These are phyloP conservation scores for Aspergillus haitiensis DNA, from an alignment of 495 filamentous ascomycete species.

Conservation along the genomic window DNA sequence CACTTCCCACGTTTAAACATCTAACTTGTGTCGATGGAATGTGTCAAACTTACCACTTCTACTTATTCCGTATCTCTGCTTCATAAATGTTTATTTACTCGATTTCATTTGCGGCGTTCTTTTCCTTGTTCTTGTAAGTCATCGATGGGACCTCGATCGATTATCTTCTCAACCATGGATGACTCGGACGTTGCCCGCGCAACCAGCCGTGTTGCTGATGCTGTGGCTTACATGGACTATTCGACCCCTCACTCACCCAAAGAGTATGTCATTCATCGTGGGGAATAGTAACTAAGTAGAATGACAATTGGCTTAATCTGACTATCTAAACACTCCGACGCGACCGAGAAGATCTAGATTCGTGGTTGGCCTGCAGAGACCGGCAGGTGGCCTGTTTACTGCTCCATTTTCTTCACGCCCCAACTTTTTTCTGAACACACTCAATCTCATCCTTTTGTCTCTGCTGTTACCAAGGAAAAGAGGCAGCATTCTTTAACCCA, in stretches of 20 bases:
- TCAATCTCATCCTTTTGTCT: not conserved
- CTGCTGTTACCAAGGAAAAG: not conserved
- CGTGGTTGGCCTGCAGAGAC: conserved; percentile 9
- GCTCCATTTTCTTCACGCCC: conserved; percentile 2
- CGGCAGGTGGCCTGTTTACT: conserved; percentile 23
- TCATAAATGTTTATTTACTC: not conserved
- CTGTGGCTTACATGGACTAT: conserved; percentile 3
- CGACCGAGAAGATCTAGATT: conserved; percentile 19
- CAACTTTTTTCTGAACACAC: not conserved
- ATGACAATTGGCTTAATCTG: conserved; percentile 20
- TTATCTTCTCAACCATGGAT: conserved; percentile 14
- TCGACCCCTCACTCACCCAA: conserved; percentile 19
- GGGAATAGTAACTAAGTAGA: conserved; percentile 8
- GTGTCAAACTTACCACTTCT: not conserved
- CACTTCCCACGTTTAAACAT: not conserved
- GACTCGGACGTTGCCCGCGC: conserved; percentile 23
- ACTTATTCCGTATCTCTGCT: not conserved
- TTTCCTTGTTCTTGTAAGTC: too few relatives aligned
- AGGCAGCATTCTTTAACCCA: not conserved
- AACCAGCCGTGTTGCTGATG: conserved; percentile 27
- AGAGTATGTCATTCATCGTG: conserved; percentile 11
- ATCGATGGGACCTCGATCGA: not conserved
- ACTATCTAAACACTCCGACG: not conserved
- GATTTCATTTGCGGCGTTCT: too few relatives aligned
- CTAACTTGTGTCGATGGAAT: not conserved